Percentiles rank a stretch among this genome's conserved stretches.
Evolutionary conservation across 768 basidiomycete genomes (phyloP).

Genomic region (Pulveroboletus sp.): DNA sequence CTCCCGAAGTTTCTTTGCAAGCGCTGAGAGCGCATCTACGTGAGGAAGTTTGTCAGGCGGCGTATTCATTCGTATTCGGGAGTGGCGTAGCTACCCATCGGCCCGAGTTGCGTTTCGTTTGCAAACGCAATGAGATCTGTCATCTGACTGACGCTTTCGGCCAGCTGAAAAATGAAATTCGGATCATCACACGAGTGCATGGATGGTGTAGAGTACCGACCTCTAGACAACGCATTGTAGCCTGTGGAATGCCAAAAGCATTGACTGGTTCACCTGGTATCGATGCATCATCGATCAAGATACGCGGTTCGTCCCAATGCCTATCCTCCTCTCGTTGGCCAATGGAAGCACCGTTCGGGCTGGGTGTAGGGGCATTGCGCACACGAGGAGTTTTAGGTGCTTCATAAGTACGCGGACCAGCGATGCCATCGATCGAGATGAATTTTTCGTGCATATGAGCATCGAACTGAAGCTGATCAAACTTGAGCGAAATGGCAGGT

Average conservation of each 20-base stretch:
- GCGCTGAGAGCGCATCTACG: constrained; percentile 42
- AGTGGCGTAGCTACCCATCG: constrained; percentile 52
- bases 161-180: constrained; percentile 44
- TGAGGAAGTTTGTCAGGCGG: constrained; percentile 19
- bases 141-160: constrained; percentile 81
- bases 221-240: constrained; percentile 86
- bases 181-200: constrained; percentile 1
- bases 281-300: constrained; percentile 55
- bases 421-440: constrained; percentile 61
- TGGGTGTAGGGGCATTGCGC: constrained; percentile 34
- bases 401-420: constrained; percentile 45
- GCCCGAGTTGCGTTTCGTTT: constrained; percentile 50
- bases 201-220: constrained; percentile 34
- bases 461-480: constrained; percentile 72
- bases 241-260: constrained; percentile 84
- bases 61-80: constrained; percentile 25
- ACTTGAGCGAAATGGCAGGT: constrained; percentile 44
- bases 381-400: constrained; percentile 36
- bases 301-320: constrained; percentile 63
- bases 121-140: constrained; percentile 69
- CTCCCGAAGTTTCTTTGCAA: constrained; percentile 39
- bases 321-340: constrained; percentile 47
- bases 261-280: constrained; percentile 83
- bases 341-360: constrained; percentile 26
- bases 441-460: constrained; percentile 71